Evolutionary conservation across 2,329 filamentous ascomycete species (phyloP), one percentile per base, ranked within the genome.

Genomic region (Bertia moriformis): DNA sequence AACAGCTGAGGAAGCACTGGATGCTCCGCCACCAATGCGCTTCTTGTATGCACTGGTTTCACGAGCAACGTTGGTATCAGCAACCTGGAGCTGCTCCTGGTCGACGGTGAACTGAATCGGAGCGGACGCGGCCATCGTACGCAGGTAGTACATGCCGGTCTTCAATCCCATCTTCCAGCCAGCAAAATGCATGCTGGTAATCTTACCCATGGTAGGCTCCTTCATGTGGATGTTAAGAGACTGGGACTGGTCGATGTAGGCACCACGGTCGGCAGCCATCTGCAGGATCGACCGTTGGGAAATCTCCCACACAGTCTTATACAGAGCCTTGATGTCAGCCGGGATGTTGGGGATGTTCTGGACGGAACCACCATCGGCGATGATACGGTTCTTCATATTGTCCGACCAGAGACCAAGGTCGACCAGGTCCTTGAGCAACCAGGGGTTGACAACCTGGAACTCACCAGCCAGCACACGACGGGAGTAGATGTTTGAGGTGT

Each of bases 351-450:
- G 84, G 46, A 98, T 89, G 62, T 91, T 89, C 62, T 96, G 91
- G 41, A 98, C 83, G 15, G 89, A 96, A 48, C 91, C 91, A 49
- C 85, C 85, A 45, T 95, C 89, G 42, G 91, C 83, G 54, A 98
- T 98, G 71, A 98, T 98, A 52, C 91, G 87, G 71, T 98, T 98
- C 80, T 98, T 98, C 91, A 98, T 98, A 67, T 87, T 86, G 64
- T 98, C 89, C 37, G 89, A 95, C 91, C 91, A 98, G 35, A 98
- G 72, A 44, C 91, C 91, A 67, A 95, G 84, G 56, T 98, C 91
- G 49, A 98, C 91, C 19, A 98, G 78, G 53, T 98, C 91, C 71
- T 94, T 95, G 44, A 98, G 77, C 45, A 98, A 66, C 91, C 91
- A 98, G 39, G 91, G 91, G 69, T 98, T 98, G 60, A 98, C 91